These are phyloP conservation scores for Plicaturopsis crispa DNA, from an alignment of 768 basidiomycete genomes.

Conservation along the genomic window DNA sequence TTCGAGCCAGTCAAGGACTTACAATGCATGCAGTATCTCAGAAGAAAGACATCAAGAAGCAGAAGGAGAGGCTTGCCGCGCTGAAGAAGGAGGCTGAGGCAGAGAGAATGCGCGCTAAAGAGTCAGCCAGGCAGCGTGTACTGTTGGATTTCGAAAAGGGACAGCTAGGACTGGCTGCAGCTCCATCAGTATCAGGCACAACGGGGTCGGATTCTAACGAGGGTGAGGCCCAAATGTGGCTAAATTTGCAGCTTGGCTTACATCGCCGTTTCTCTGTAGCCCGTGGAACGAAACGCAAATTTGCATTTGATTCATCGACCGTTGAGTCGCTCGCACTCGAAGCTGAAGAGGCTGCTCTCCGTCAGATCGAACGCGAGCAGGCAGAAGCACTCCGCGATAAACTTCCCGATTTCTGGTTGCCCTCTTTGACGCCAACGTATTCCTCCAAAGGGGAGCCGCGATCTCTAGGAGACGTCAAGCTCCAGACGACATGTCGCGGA, in stretches of 20 bases:
- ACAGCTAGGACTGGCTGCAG: slow-evolving; percentile 62
- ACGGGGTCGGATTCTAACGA: slow-evolving; percentile 31
- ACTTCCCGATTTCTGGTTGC: slow-evolving; percentile 96
- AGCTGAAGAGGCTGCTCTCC: slow-evolving; percentile 84
- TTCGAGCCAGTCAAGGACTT: not conserved
- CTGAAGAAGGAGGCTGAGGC: slow-evolving; percentile 76
- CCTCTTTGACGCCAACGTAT: slow-evolving; percentile 83
- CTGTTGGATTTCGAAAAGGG: slow-evolving; percentile 84
- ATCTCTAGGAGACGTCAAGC: slow-evolving; percentile 71
- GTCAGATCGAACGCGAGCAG: slow-evolving; percentile 77
- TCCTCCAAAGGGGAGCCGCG: slow-evolving; percentile 51
- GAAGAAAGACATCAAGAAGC: slow-evolving; percentile 89
- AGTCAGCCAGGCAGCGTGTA: slow-evolving; percentile 82
- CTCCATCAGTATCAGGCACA: slow-evolving; percentile 28
- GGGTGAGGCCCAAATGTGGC: too few species aligned
- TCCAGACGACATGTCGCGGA: slow-evolving; percentile 85
- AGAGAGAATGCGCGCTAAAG: slow-evolving; percentile 60
- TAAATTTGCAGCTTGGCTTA: too few species aligned
- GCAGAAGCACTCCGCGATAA: slow-evolving; percentile 81
- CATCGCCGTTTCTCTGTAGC: slow-evolving; percentile 33
- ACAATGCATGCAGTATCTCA: slow-evolving; percentile 55
- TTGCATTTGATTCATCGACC: slow-evolving; percentile 67
- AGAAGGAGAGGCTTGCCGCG: slow-evolving; percentile 70
- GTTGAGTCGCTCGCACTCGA: slow-evolving; percentile 68
- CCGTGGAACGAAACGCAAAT: slow-evolving; percentile 74